These are phyloP conservation scores for Russula lepida DNA, from an alignment of 768 basidiomycete genomes.

Conservation along the genomic window DNA sequence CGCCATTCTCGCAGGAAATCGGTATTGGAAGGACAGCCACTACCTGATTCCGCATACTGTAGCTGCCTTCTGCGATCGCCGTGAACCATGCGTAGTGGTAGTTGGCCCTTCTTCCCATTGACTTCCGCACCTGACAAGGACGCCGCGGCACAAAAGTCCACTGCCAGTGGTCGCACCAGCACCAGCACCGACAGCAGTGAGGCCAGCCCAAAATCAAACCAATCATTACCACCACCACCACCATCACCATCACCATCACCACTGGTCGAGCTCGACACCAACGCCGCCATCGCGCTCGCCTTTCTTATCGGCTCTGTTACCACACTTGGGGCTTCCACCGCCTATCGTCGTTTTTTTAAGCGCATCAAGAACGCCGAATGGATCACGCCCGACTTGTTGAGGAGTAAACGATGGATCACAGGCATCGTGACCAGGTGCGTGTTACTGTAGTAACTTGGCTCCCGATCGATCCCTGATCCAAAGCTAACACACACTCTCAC, in stretches of 20 bases:
- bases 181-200: neutral
- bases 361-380: constrained; percentile 60
- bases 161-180: constrained; percentile 37
- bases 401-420: constrained; percentile 56
- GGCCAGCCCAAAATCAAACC: neutral
- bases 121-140: constrained; percentile 54
- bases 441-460: no score
- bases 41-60: no score
- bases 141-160: constrained; percentile 39
- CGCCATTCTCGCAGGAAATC: no score
- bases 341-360: constrained; percentile 41
- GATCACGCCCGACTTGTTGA: constrained; percentile 56
- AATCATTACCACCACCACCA: neutral
- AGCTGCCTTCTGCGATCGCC: no score
- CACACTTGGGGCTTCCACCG: constrained; percentile 33
- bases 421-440: constrained; percentile 74
- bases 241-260: neutral
- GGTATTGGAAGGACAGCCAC: no score
- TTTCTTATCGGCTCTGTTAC: constrained; percentile 28
- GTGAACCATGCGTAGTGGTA: no score
- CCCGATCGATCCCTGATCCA: neutral
- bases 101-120: neutral
- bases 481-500: neutral
- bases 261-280: neutral
- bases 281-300: constrained; percentile 15